Base-by-base conservation (phyloP, 2,329 filamentous ascomycete species). In the Trichoderma oligosporum region DNA sequence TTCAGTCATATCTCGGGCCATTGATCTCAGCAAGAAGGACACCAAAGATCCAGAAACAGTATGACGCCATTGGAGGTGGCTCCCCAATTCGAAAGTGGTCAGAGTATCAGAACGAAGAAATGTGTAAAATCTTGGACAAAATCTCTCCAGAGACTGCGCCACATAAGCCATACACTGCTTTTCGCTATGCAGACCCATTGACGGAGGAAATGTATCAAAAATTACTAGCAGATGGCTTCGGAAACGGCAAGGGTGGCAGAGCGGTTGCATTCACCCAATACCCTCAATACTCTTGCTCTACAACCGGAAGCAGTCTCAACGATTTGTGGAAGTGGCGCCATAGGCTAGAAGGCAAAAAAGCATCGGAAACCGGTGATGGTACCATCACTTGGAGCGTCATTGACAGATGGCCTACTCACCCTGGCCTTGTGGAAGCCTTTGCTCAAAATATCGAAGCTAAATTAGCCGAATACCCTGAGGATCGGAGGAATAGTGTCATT, bases 191-290 rank as follows among this genome's bases (percentile, higher is more conserved):
- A 12, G 81, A 92, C 61, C 94, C 94, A 1, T 74, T 99, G 68
- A 99, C 94, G 2, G 94, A 97, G 75, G 85, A 96, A 65, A 96
- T 92, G 84, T 97, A 99, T 71, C 80, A 83, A 54, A 82, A 84
- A 66, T 74, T 99, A 62, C 76, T 99, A 22, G 85, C 84, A 7
- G 94, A 99, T 70, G 94, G 94, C 0, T 96, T 97, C 69, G 93
- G 92, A 9, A 84, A 86, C 53, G 92, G 93, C 4, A 90, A 85
- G 60, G 92, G 92, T n/a, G 93, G 93, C 3, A 83, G 94, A 58
- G 94, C 95, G 1, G 91, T 99, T 4, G 94, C 94, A 1, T 99
- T 99, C 69, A 97, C 93, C 25, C 94, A 99, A 73, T 99, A 99
- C 67, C 94, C 94, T 2, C 94, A 99, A 71, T 99, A 99, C 74